Base-by-base conservation (phyloP, 2,329 filamentous ascomycete genomes). In the Aspergillus felis region DNA sequence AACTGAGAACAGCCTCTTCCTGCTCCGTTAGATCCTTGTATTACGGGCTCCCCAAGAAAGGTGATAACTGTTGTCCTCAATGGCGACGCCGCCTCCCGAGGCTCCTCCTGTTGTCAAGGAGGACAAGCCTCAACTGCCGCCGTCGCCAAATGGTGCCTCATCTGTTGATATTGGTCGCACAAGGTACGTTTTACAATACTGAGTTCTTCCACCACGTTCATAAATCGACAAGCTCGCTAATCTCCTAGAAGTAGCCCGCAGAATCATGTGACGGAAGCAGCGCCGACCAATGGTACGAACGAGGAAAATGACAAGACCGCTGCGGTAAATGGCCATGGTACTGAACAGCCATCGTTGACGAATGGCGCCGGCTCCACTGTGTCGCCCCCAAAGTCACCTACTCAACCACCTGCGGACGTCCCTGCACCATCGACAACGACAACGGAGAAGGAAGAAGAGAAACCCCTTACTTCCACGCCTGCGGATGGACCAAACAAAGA, bases 41-140 rank as follows among this genome's bases (percentile, higher is more conserved):
- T 69, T 61, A 42, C 61, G 65, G 64, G 62, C 64, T 53, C 50
- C 54, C 54, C 54, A 57, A 55, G 57, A 57, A 56, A 61, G 67
- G 61, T 38, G 59, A 61, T 56, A 62, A 57, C 59, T 51, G 58
- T 55, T 59, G 61, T 53, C 57, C 61, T 62, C 61, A 66, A 77
- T 77, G 75, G 75, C 74, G 66, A 77, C 75, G 53, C 74, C 75
- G 68, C 75, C 75, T 65, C 74, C 74, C 53, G 75, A 77, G 70
- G 73, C 67, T 57, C 58, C 71, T 64, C 63, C 71, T 57, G 57
- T 68, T 41, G 54, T 72, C 41, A 76, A 74, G 68, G 73, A 75
- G 68, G 72, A 75, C 60, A 76, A 75, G 68, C 71, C 72, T 65
- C 72, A 74, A 65, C 64, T 74, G 54, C 70, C 71, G 55, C 71